Conservation (phyloP, 75 land plant genomes). For the Isoetes taiwanensis region DNA sequence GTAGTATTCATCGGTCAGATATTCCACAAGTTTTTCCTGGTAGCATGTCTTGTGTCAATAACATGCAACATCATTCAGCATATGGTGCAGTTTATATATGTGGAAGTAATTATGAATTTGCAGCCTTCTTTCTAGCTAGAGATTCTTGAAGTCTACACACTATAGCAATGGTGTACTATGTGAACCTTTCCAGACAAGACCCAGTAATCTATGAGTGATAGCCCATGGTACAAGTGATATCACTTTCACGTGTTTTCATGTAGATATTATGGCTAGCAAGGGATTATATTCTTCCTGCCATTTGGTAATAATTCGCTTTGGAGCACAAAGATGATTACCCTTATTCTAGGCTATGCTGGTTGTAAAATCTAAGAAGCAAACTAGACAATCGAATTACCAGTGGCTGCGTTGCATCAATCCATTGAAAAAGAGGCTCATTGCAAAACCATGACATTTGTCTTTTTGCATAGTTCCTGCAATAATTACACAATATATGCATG, state of each 20-base stretch:
- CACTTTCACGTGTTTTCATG: too few species aligned
- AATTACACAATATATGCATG: background rate
- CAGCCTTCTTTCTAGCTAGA: too few species aligned
- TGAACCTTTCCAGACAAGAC: background rate
- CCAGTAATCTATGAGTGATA: background rate
- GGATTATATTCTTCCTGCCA: too few species aligned
- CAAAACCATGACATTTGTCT: constrained; percentile 93
- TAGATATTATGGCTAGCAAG: too few species aligned
- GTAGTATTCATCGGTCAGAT: constrained; percentile 41
- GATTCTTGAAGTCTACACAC: background rate
- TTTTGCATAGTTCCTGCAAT: constrained; percentile 75
- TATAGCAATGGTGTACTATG: background rate
- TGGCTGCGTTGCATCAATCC: constrained; percentile 81
- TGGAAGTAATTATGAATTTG: too few species aligned
- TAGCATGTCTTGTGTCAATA: background rate
- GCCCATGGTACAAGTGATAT: too few species aligned
- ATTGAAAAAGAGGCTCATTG: constrained; percentile 69
- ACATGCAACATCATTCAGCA: background rate
- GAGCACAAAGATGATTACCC: too few species aligned
- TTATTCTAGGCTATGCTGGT: too few species aligned
- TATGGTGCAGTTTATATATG: too few species aligned
- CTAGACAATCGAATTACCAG: too few species aligned
- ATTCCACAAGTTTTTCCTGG: constrained; percentile 47
- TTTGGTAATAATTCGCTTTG: too few species aligned
- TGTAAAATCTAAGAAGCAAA: too few species aligned